These are phyloP conservation scores for Parathielavia appendiculata DNA, from an alignment of 495 filamentous ascomycete genomes.

Conservation along the genomic window DNA sequence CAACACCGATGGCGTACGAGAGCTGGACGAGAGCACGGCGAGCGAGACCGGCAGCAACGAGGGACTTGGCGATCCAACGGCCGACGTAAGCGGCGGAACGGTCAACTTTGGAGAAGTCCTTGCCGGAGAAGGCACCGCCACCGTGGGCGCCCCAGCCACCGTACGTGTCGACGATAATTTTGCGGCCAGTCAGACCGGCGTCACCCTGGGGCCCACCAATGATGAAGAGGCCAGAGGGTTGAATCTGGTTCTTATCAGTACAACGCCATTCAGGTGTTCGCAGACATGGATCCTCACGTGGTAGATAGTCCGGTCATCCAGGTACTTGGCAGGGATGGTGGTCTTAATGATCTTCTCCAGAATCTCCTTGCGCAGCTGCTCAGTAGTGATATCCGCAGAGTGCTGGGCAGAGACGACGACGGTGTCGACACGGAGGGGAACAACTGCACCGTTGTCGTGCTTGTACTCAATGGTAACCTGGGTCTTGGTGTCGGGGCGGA, in stretches of 20 bases:
- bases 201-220: constrained; percentile 99
- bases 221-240: constrained; percentile 97
- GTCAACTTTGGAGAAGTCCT: constrained; percentile 99
- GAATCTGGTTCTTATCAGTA: constrained; percentile 56
- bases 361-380: constrained; percentile 89
- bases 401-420: constrained; percentile 96
- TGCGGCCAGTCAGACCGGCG: constrained; percentile 95
- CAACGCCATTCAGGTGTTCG: background rate
- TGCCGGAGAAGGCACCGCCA: constrained; percentile 99
- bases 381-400: constrained; percentile 80
- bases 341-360: constrained; percentile 95
- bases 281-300: constrained; percentile 56
- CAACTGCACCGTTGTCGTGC: constrained; percentile 89
- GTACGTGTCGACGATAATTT: constrained; percentile 99
- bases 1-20: constrained; percentile 97
- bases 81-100: constrained; percentile 95
- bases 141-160: constrained; percentile 99
- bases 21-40: constrained; percentile 94
- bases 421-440: constrained; percentile 90
- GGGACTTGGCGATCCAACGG: constrained; percentile 98
- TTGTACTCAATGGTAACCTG: constrained; percentile 99
- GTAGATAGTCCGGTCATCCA: constrained; percentile 89
- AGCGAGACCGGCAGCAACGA: constrained; percentile 80
- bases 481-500: constrained; percentile 98
- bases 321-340: constrained; percentile 84